Evolutionary conservation across 257 asterid species (phyloP), one percentile per base, ranked within the genome.

Genomic region (Nicotiana obtusifolia): DNA sequence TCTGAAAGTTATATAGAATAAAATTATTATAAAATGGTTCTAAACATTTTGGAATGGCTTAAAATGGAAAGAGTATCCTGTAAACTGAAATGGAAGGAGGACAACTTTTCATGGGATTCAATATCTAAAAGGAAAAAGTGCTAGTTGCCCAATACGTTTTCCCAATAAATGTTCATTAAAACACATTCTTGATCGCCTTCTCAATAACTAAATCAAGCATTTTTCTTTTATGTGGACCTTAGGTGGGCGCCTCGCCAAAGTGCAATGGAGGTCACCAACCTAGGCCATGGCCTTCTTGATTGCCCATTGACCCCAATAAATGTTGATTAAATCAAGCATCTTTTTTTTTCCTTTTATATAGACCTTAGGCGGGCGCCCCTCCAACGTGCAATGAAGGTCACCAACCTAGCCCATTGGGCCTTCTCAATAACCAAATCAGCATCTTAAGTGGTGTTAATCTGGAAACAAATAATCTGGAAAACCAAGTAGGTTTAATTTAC

Each of bases 401-500:
- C 47, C 47, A 41, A 41, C 47, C 47, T 1, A 37, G 47, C 10
- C 3, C 47, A 37, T 37, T 8, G 47, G 47, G 47, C 47, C 47
- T 2, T 41, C 47, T 41, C 47, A 41, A 41, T 41, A 41, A 41
- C 56, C 3, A 52, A 52, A 0, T 14, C 15, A 47, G 78, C 35
- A 73, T 14, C 41, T 47, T 44, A 47, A 73, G 61, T 24, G 37
- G 78, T 41, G 33, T 41, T 69, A 69, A 71, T 66, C 15, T 66
- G 14, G 52, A 66, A 13, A 5, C 16, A 31, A 24, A 73, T 73
- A 13, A 47, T 73, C 41, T 24, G 47, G 37, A 22, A 61, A 73
- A 24, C 24, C 37, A 73, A 73, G 11, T n/a, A 44, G 47, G 65
- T 7, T 26, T 75, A 59, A 77, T 84, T 62, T 81, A 93, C 98